Evolutionary conservation across 495 filamentous ascomycete genomes (phyloP).

Genomic region (Pyrenopolyporus hunteri): DNA sequence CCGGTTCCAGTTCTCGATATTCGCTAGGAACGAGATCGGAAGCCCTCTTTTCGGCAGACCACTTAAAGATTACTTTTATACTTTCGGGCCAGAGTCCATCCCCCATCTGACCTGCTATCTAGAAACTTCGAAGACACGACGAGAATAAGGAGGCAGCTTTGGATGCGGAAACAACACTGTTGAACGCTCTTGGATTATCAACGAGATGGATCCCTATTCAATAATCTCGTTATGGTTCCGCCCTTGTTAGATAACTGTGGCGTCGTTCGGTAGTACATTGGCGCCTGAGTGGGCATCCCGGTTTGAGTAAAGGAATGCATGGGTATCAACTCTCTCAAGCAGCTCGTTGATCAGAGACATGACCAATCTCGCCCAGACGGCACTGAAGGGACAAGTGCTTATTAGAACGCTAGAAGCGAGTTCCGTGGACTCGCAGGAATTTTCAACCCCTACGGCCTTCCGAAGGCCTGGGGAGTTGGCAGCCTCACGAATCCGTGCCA

Average conservation of each 20-base stretch:
- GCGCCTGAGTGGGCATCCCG: conserved; percentile 68
- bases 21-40: conserved; percentile 67
- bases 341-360: conserved; percentile 40
- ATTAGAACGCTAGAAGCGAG: conserved; percentile 39
- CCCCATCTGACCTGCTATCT: conserved; percentile 74
- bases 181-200: conserved; percentile 74
- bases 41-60: conserved; percentile 67
- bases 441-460: conserved; percentile 65
- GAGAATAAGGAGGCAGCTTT: conserved; percentile 64
- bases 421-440: conserved; percentile 64
- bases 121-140: conserved; percentile 66
- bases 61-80: conserved; percentile 65
- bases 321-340: conserved; percentile 61
- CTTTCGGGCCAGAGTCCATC: conserved; percentile 65
- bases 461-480: conserved; percentile 60
- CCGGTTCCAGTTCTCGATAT: conserved; percentile 40
- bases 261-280: conserved; percentile 64
- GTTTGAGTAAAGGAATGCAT: conserved; percentile 62
- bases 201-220: conserved; percentile 69
- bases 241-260: conserved; percentile 67
- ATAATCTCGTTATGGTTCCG: conserved; percentile 69
- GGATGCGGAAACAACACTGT: conserved; percentile 63
- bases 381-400: conserved; percentile 14
- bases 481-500: conserved; percentile 62
- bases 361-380: no score